Evolutionary conservation across 805 yeast species (phyloP).

Genomic region (Nakazawaea ernobii): DNA sequence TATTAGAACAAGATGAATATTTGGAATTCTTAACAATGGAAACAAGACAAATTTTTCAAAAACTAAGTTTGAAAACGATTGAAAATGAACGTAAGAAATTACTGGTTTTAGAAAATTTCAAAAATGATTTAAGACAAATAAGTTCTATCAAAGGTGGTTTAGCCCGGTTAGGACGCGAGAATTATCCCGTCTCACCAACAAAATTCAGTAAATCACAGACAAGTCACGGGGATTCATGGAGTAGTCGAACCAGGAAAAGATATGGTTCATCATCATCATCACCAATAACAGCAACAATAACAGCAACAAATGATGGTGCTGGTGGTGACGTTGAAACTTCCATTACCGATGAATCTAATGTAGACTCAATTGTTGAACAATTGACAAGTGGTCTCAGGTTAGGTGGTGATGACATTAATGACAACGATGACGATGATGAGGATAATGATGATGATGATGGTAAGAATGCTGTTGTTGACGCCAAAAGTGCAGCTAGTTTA

Average conservation of each 20-base stretch:
- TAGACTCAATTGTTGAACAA: too few species aligned
- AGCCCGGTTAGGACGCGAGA: conserved; percentile 74
- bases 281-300: too few species aligned
- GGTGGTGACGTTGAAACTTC: background rate
- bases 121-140: conserved; percentile 30
- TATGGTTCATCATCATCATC: conserved; percentile 9
- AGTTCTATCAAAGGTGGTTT: conserved; percentile 59
- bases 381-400: too few species aligned
- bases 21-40: conserved; percentile 51
- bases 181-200: conserved; percentile 32
- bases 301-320: background rate
- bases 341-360: too few species aligned
- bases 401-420: too few species aligned
- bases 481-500: conserved; percentile 76
- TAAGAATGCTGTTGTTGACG: conserved; percentile 51
- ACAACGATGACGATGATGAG: background rate
- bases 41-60: conserved; percentile 48
- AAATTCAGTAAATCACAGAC: conserved; percentile 38
- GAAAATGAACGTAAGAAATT: conserved; percentile 83
- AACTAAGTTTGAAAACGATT: conserved; percentile 62
- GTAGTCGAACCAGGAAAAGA: conserved; percentile 23
- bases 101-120: conserved; percentile 62
- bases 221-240: conserved; percentile 33
- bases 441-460: conserved; percentile 18
- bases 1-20: conserved; percentile 63